Percentiles rank a stretch among this genome's conserved stretches.
Evolutionary conservation across 2,329 filamentous ascomycete species (phyloP).

Genomic region (Macrophomina phaseolina): DNA sequence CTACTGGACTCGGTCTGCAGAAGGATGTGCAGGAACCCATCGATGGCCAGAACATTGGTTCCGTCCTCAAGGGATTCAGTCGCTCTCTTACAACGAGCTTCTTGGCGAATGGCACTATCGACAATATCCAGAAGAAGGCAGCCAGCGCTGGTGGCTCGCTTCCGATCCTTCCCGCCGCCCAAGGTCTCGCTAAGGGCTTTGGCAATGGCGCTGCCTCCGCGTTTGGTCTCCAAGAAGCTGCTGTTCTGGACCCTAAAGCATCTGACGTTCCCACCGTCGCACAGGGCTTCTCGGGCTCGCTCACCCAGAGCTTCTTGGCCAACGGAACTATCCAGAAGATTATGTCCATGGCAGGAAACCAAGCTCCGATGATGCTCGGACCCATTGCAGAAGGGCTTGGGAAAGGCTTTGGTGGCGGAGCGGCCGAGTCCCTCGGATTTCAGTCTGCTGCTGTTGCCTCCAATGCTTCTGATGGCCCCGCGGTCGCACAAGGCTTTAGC

Average conservation of each 20-base stretch:
- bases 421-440: background rate
- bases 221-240: conserved; percentile 1
- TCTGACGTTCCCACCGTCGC: conserved; percentile 13
- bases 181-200: conserved; percentile 17
- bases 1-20: conserved; percentile 14
- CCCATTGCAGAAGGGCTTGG: conserved; percentile 12
- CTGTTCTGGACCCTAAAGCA: background rate
- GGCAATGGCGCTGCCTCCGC: conserved; percentile 10
- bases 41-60: conserved; percentile 1
- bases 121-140: conserved; percentile 3
- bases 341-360: background rate
- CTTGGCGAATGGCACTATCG: conserved; percentile 11
- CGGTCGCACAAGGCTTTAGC: conserved; percentile 7
- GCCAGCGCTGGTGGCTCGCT: background rate
- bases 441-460: background rate
- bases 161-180: background rate
- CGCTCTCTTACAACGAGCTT: conserved; percentile 17
- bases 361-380: conserved; percentile 7
- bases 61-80: conserved; percentile 13
- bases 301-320: conserved; percentile 17
- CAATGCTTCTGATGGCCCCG: background rate
- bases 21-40: conserved; percentile 7
- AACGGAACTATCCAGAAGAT: conserved; percentile 7
- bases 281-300: conserved; percentile 1
- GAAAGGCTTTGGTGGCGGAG: conserved; percentile 9